Evolutionary conservation across 371 early-diverging fungal genomes (phyloP), one percentile per base, ranked within the genome.

Genomic region (Actinomucor elegans): DNA sequence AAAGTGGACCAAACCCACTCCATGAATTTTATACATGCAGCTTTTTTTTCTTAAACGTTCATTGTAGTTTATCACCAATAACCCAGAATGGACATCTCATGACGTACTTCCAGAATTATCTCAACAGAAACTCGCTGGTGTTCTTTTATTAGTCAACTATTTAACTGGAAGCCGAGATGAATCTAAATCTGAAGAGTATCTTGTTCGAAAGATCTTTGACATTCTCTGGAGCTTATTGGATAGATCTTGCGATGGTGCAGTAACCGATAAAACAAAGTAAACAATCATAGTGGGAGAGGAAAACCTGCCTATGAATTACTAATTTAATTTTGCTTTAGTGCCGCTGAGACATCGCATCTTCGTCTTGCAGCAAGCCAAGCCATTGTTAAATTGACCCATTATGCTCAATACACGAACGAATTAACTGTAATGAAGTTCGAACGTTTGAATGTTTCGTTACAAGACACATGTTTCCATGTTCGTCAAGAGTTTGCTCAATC

Each of bases 391-490:
- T 72, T 95, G 4, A 79, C 88, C 2, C 66, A 78, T 2, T 55
- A 70, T 15, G 56, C 65, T 3, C 61, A 63, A 14, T 85, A 83
- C 52, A 80, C 84, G 24, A 59, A 67, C 32, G 61, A 80, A 60
- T 61, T 92, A 5, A 61, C 79, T 0, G 73, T 78, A 1, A 27
- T 65, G 0, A 81, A 90, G 12, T 81, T 84, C 37, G 76, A 73
- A 51, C 70, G 65, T 18, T 54, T 96, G 27, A 79, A 82, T 15
- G 68, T 87, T 20, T 66, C 75, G 11, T 63, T 84, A 9, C 89
- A 89, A 66, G 95, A 94, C 59, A 77, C 90, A 1, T 81, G 86
- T 50, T 93, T 77, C 57, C 80, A 90, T 49, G 93, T 95, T 12
- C 91, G 98, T n/a, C 76, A 80, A 34, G 69, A 71, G 1, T 83